phyloP scores from a whole-genome alignment of 495 filamentous ascomycete genomes.

The Physcia stellaris region DNA sequence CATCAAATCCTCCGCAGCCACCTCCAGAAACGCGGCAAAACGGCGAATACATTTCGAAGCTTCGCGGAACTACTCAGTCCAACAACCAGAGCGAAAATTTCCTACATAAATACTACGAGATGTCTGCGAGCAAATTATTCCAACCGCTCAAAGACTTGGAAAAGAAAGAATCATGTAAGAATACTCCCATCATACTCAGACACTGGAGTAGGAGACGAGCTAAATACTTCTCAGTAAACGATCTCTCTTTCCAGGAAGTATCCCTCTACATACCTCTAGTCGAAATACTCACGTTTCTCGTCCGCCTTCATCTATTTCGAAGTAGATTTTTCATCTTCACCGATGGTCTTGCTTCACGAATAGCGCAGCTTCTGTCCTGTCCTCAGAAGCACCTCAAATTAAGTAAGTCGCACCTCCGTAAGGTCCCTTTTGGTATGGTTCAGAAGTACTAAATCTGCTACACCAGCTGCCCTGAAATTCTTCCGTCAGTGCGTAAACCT shows the following conservation, averaged over 20 bases:
- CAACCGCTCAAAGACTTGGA: constrained; percentile 75
- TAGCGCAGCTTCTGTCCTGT: constrained; percentile 70
- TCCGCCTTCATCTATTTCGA: constrained; percentile 73
- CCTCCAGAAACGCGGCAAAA: constrained; percentile 17
- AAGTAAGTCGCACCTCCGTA: constrained; percentile 36
- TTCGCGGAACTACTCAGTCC: constrained; percentile 30
- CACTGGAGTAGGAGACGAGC: neutral
- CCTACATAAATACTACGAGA: constrained; percentile 78
- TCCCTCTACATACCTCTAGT: constrained; percentile 81
- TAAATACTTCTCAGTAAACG: constrained; percentile 32
- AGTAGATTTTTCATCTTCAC: constrained; percentile 79
- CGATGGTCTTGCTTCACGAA: constrained; percentile 63
- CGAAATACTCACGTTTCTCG: constrained; percentile 89
- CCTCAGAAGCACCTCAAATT: constrained; percentile 91
- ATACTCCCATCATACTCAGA: neutral
- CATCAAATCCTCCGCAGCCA: constrained; percentile 35
- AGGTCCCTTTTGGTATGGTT: too few species aligned
- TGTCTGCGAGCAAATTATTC: constrained; percentile 77
- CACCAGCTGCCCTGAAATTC: constrained; percentile 79
- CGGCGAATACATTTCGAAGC: constrained; percentile 53
- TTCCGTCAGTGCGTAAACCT: constrained; percentile 78
- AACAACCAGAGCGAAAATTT: constrained; percentile 77
- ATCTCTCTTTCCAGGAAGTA: constrained; percentile 64
- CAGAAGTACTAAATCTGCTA: neutral
- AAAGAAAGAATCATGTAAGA: constrained; percentile 43